phyloP scores from a whole-genome alignment of 83 land plant species.

The Picea engelmannii region DNA sequence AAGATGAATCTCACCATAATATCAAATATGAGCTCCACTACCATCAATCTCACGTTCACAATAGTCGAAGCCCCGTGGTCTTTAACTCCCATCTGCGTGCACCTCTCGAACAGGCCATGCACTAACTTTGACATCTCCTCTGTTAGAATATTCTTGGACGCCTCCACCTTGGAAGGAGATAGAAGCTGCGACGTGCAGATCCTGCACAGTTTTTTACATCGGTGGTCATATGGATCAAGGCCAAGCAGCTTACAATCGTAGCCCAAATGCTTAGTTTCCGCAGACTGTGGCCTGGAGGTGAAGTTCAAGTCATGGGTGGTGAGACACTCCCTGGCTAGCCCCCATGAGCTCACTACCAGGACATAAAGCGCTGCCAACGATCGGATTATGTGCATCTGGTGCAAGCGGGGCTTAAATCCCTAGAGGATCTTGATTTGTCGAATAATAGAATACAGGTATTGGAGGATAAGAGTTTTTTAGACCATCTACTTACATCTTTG shows the following conservation, averaged over 20 bases:
- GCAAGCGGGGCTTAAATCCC: too few relatives aligned
- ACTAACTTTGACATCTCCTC: constrained; percentile 19
- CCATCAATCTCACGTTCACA: not conserved
- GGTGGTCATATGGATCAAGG: too few relatives aligned
- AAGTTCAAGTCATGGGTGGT: too few relatives aligned
- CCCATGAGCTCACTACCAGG: too few relatives aligned
- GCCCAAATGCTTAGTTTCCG: constrained; percentile 29
- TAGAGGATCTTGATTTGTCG: too few relatives aligned
- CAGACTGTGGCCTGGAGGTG: not conserved
- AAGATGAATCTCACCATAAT: constrained; percentile 22
- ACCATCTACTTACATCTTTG: too few relatives aligned
- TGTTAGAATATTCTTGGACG: constrained; percentile 13
- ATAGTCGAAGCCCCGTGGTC: not conserved
- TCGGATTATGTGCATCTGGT: too few relatives aligned
- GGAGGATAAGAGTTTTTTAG: too few relatives aligned
- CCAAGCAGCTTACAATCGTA: constrained; percentile 46
- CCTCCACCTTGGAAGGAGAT: constrained; percentile 14
- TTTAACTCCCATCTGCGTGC: not conserved
- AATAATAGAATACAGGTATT: too few relatives aligned
- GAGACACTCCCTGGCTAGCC: too few relatives aligned
- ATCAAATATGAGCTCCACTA: constrained; percentile 27
- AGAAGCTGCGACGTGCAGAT: constrained; percentile 53
- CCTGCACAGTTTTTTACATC: constrained; percentile 21
- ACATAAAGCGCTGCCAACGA: too few relatives aligned
- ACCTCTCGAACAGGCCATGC: not conserved